Percentiles rank a stretch among this genome's conserved stretches.
Conservation (phyloP, 2,329 filamentous ascomycete genomes). For the Cytospora schulzeri region DNA sequence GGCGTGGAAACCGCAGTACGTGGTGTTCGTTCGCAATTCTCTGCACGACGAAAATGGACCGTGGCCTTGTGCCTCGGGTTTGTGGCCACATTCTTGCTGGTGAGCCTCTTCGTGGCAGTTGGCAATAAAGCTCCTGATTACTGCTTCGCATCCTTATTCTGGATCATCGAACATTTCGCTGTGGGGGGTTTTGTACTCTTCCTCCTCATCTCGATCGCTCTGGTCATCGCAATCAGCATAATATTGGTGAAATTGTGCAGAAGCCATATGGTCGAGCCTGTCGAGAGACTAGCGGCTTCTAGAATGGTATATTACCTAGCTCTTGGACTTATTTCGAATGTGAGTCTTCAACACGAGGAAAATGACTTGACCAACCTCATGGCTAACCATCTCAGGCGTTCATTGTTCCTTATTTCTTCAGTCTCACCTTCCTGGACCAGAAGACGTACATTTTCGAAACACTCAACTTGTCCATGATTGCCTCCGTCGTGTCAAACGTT, state of each 20-base stretch:
- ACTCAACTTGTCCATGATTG: slow-evolving; percentile 60
- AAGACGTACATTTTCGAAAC: slow-evolving; percentile 42
- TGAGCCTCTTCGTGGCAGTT: slow-evolving; percentile 61
- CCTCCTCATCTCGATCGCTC: slow-evolving; percentile 49
- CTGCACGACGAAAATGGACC: slow-evolving; percentile 60
- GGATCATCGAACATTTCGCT: slow-evolving; percentile 66
- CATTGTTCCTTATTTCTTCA: slow-evolving; percentile 65
- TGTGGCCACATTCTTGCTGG: slow-evolving; percentile 53
- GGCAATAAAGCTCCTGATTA: slow-evolving; percentile 57
- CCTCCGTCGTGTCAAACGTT: slow-evolving; percentile 66
- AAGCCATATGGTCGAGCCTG: slow-evolving; percentile 55
- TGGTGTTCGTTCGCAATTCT: slow-evolving; percentile 59
- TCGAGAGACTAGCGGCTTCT: slow-evolving; percentile 65
- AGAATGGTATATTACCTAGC: slow-evolving; percentile 70
- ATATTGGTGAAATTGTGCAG: slow-evolving; percentile 61
- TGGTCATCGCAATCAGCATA: slow-evolving; percentile 53
- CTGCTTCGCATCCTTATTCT: slow-evolving; percentile 70
- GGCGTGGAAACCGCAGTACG: slow-evolving; percentile 62
- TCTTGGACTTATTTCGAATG: slow-evolving; percentile 58
- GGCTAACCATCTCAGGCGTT: slow-evolving; percentile 46
- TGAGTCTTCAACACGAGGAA: slow-evolving; percentile 40
- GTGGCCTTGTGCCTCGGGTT: slow-evolving; percentile 58
- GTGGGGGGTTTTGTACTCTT: slow-evolving; percentile 58
- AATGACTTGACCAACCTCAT: neutral
- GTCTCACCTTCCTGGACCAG: slow-evolving; percentile 50